These are phyloP conservation scores for Hypericum perforatum DNA, from an alignment of 345 rosid genomes.

Conservation along the genomic window DNA sequence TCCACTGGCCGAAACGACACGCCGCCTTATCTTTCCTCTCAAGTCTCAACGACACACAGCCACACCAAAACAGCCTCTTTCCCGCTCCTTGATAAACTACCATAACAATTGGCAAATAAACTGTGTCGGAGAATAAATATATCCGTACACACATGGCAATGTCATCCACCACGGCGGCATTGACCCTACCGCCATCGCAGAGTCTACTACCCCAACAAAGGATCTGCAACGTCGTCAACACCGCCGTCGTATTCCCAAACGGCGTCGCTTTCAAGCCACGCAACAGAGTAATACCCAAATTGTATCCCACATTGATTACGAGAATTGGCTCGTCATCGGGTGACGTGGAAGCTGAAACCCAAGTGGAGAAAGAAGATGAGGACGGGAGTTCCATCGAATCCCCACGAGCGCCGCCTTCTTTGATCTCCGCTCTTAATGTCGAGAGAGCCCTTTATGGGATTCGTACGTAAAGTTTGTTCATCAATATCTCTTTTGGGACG, in stretches of 20 bases:
- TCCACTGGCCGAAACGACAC: slow-evolving; percentile 7
- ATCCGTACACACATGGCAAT: slow-evolving; percentile 18
- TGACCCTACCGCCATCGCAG: slow-evolving; percentile 12
- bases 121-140: background rate
- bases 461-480: slow-evolving; percentile 25
- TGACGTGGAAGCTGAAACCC: slow-evolving; percentile 28
- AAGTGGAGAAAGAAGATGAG: slow-evolving; percentile 15
- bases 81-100: background rate
- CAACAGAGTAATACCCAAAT: background rate
- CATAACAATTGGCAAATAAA: background rate
- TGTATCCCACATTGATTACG: no score
- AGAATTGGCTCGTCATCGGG: slow-evolving; percentile 8
- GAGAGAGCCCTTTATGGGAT: slow-evolving; percentile 85
- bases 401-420: slow-evolving; percentile 43
- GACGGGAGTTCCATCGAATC: slow-evolving; percentile 48
- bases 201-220: background rate
- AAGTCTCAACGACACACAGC: background rate
- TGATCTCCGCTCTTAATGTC: slow-evolving; percentile 65
- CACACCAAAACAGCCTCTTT: background rate
- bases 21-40: slow-evolving; percentile 1
- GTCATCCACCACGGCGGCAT: slow-evolving; percentile 17
- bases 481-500: background rate
- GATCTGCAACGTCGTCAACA: background rate
- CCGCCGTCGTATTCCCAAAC: slow-evolving; percentile 3
- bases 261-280: slow-evolving; percentile 13